These are phyloP conservation scores for Populus simonii DNA, from an alignment of 345 rosid genomes.

Conservation along the genomic window DNA sequence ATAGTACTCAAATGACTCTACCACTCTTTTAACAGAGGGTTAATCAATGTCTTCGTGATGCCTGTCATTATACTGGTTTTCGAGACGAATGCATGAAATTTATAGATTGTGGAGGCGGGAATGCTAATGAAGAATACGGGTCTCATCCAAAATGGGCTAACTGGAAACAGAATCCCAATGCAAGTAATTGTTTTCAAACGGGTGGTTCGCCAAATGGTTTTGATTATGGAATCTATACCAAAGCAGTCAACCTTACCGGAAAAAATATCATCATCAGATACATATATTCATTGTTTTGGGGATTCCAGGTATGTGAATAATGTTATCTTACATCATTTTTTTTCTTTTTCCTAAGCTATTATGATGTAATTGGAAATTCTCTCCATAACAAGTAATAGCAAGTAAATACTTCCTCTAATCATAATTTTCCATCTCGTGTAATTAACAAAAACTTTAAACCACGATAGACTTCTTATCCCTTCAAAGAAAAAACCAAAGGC, in stretches of 20 bases:
- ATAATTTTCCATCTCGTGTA: no score
- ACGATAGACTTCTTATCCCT: no score
- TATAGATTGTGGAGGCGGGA: conserved; percentile 64
- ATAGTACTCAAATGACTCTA: neutral
- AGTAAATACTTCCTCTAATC: no score
- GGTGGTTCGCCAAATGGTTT: conserved; percentile 23
- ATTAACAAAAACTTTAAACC: no score
- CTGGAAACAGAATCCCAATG: conserved; percentile 41
- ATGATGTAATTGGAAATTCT: neutral
- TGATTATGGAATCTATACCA: conserved; percentile 54
- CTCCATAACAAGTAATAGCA: neutral
- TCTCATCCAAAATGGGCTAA: fast-evolving
- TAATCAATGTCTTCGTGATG: conserved; percentile 73
- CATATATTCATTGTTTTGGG: conserved; percentile 81
- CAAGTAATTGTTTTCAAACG: conserved; percentile 46
- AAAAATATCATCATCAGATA: conserved; percentile 48
- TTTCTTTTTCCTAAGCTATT: neutral
- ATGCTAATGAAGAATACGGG: neutral
- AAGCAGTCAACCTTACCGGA: conserved; percentile 57
- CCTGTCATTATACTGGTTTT: conserved; percentile 29
- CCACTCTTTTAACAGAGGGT: conserved; percentile 59
- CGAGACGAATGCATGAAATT: conserved; percentile 16
- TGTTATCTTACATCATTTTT: neutral
- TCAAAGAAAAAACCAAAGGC: no score
- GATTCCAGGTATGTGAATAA: conserved; percentile 65